A percentile compares a stretch with the other conserved stretches of the same genome.
Evolutionary conservation across 176 grass and related monocot genomes (phyloP).

Genomic region (Elymus sibiricus): DNA sequence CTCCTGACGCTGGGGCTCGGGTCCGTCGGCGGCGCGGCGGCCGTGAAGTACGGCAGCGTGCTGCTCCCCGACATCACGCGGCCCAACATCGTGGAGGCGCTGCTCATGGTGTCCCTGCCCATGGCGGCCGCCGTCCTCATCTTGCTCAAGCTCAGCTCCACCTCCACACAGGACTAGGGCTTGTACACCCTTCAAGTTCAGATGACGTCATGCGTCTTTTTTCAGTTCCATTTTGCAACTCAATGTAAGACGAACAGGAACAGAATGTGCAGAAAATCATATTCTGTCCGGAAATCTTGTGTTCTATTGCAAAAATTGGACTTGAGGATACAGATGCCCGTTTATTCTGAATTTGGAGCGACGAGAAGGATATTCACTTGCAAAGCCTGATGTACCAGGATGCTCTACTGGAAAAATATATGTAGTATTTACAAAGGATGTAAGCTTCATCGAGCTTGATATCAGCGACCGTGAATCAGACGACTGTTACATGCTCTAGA

Average conservation of each 20-base stretch:
- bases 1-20: constrained; percentile 65
- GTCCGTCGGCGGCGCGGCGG: constrained; percentile 63
- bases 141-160: constrained; percentile 55
- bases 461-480: neutral
- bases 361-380: neutral
- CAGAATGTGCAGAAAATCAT: neutral
- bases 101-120: constrained; percentile 72
- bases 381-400: neutral
- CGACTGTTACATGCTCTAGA: constrained; percentile 13
- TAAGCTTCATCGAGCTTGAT: neutral
- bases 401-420: neutral
- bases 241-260: neutral
- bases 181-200: neutral
- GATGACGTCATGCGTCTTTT: neutral
- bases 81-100: constrained; percentile 67
- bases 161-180: neutral
- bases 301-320: neutral
- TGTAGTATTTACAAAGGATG: constrained; percentile 23
- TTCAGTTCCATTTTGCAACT: neutral
- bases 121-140: constrained; percentile 50
- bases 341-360: neutral
- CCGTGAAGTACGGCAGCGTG: constrained; percentile 78
- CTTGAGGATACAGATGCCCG: neutral
- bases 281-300: neutral
- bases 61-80: constrained; percentile 73